phyloP scores from a whole-genome alignment of 495 filamentous ascomycete genomes.

The Trichoderma virens region DNA sequence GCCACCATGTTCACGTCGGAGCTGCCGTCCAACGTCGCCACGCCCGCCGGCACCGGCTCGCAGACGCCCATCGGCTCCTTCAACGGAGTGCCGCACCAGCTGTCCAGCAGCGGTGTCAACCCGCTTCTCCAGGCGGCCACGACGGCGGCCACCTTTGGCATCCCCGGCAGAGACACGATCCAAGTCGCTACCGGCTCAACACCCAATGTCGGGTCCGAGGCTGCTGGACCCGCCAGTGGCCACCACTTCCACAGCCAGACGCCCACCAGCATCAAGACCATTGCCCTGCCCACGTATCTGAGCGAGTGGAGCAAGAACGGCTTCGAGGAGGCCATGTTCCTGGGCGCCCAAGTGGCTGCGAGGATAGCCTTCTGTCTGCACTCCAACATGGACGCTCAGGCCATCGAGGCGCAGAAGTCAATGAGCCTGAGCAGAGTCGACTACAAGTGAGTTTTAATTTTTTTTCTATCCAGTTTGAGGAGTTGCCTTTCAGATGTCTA shows the following conservation, averaged over 20 bases:
- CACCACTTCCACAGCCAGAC: constrained; percentile 83
- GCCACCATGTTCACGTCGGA: constrained; percentile 96
- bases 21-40: constrained; percentile 82
- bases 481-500: not conserved
- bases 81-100: constrained; percentile 44
- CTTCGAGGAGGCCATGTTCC: constrained; percentile 69
- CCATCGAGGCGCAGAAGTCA: constrained; percentile 28
- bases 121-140: constrained; percentile 90
- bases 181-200: constrained; percentile 34
- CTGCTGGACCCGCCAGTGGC: constrained; percentile 22
- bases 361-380: constrained; percentile 59
- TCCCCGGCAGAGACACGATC: constrained; percentile 31
- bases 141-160: constrained; percentile 53
- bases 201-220: constrained; percentile 18
- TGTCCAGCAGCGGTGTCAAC: constrained; percentile 57
- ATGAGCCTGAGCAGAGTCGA: constrained; percentile 41
- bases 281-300: constrained; percentile 78
- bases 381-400: constrained; percentile 32
- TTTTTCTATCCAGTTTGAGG: not conserved
- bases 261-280: constrained; percentile 73
- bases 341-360: constrained; percentile 72
- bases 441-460: constrained; percentile 35
- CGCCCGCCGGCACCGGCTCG: constrained; percentile 81
- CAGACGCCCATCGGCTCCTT: constrained; percentile 72
- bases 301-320: constrained; percentile 87